phyloP scores from a whole-genome alignment of 345 rosid genomes.

The Mangifera indica region DNA sequence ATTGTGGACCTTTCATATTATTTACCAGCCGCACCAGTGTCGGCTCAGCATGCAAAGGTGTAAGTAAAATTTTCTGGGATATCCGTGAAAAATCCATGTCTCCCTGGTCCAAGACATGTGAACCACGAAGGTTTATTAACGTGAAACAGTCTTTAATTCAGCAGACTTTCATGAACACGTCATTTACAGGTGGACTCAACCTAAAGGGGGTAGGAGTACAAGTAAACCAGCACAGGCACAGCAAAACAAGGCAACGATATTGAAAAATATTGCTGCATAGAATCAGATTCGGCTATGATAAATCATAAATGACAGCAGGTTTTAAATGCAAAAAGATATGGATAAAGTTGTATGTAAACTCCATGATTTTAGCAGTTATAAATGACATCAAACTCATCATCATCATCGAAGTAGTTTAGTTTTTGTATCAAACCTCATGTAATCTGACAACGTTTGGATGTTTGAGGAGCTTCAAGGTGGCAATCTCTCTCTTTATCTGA shows the following conservation, averaged over 20 bases:
- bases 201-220: too few relatives aligned
- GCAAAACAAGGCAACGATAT: too few relatives aligned
- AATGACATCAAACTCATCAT: neutral
- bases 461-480: slow-evolving; percentile 76
- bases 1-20: too few relatives aligned
- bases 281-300: too few relatives aligned
- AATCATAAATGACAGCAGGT: too few relatives aligned
- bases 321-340: too few relatives aligned
- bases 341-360: neutral
- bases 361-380: neutral
- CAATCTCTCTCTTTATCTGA: slow-evolving; percentile 92
- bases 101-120: neutral
- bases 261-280: too few relatives aligned
- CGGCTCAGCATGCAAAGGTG: too few relatives aligned
- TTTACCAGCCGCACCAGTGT: too few relatives aligned
- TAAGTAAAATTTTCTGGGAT: too few relatives aligned
- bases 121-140: neutral
- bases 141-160: neutral
- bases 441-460: slow-evolving; percentile 90
- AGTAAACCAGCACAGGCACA: too few relatives aligned
- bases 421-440: slow-evolving; percentile 53
- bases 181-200: neutral
- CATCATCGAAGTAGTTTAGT: neutral
- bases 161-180: neutral
- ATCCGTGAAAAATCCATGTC: neutral